Base-by-base conservation (phyloP, 2,329 filamentous ascomycete species). In the Ceratocystis alfenasii region DNA sequence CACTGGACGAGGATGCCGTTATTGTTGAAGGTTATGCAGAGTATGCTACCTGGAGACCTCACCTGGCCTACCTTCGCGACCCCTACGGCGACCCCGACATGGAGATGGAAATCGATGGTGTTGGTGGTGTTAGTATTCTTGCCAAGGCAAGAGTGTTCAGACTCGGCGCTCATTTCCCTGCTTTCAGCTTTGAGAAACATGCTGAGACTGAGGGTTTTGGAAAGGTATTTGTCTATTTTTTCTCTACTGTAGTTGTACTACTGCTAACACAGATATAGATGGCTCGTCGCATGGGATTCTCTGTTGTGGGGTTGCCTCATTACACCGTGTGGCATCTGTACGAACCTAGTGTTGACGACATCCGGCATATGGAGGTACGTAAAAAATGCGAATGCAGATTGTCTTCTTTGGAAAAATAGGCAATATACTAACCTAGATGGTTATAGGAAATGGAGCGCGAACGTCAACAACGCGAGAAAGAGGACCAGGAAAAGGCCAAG, bases 281-380 rank as follows among this genome's bases (percentile, higher is more conserved):
- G 94, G 90, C 94, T 17, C 94, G 90, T 75, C 87, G 90, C 68
- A 97, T 99, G 94, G 82, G 88, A 68, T 97, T 90, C 73, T 96
- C 92, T 0, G 94, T 99, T 20, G 88, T 99, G 67, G 94, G 94
- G 41, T 81, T 99, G 60, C 94, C 94, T 5, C 94, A 99, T 74
- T 99, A 99, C 76, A 96, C 91, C 0, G 96, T 99, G 70, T 99
- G 94, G 94, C 94, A 99, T 86, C 81, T 99, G 72, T 99, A 99
- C 78, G 94, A 99, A 76, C 94, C 94, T n/a, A 96, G 90, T 72
- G 89, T 96, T 17, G 94, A 99, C 72, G 94, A 99, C 72, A 89
- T 97, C 69, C 87, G 89, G 68, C 94, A 97, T 73, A 99, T 99
- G 94, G 93, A 92, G 79, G 85, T 86, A 75, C 12, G 63, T 60